Evolutionary conservation across 805 yeast species (phyloP).

Genomic region (Yamadazyma scolyti): DNA sequence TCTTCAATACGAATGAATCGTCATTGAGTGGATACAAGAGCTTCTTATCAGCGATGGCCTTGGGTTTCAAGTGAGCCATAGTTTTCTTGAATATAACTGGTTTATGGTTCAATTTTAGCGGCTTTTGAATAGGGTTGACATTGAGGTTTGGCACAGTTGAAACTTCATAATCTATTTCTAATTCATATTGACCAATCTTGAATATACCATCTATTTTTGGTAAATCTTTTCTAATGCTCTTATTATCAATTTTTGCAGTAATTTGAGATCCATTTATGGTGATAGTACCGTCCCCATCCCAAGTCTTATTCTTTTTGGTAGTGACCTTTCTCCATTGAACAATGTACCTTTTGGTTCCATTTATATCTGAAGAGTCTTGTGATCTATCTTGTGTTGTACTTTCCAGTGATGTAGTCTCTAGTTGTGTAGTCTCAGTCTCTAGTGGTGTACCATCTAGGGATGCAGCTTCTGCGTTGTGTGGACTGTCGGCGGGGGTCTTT

Average conservation of each 20-base stretch:
- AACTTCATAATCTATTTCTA: slow-evolving; percentile 54
- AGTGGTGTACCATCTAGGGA: too few relatives aligned
- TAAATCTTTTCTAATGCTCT: slow-evolving; percentile 14
- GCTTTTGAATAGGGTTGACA: not conserved
- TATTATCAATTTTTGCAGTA: slow-evolving; percentile 27
- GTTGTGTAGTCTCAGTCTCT: too few relatives aligned
- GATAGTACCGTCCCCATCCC: slow-evolving; percentile 90
- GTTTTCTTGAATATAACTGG: slow-evolving; percentile 2
- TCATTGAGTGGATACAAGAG: slow-evolving; percentile 2
- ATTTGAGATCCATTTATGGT: slow-evolving; percentile 18
- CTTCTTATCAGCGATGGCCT: not conserved
- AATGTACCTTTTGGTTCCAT: slow-evolving; percentile 11
- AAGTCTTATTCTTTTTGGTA: slow-evolving; percentile 77
- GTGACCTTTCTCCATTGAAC: slow-evolving; percentile 72
- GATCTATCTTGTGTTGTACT: too few relatives aligned
- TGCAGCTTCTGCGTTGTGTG: too few relatives aligned
- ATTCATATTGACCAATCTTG: slow-evolving; percentile 54
- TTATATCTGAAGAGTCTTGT: too few relatives aligned
- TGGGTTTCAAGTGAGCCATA: slow-evolving; percentile 1
- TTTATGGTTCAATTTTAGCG: not conserved
- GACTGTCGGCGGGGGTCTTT: too few relatives aligned
- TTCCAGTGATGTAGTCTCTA: too few relatives aligned
- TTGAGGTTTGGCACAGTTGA: not conserved
- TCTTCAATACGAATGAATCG: slow-evolving; percentile 7
- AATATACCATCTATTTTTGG: slow-evolving; percentile 9